Evolutionary conservation across 495 filamentous ascomycete species (phyloP).

Genomic region (Pseudoneurospora amorphoporcata): DNA sequence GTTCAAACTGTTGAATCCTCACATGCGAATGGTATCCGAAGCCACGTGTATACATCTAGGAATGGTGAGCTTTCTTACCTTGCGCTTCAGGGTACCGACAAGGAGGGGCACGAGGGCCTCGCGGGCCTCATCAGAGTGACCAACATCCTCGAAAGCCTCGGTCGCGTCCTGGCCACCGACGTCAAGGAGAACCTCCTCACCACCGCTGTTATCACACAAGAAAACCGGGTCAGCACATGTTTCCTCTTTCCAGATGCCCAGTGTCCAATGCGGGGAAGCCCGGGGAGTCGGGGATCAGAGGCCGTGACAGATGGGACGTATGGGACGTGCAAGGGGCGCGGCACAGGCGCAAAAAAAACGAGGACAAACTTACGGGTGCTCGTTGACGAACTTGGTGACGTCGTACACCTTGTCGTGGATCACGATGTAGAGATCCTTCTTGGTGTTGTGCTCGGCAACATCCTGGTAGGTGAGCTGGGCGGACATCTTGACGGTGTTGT

Average conservation of each 20-base stretch:
- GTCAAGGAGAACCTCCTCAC: constrained; percentile 95
- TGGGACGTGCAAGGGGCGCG: background rate
- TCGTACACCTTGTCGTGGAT: constrained; percentile 98
- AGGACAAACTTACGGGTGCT: constrained; percentile 83
- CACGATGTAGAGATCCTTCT: constrained; percentile 91
- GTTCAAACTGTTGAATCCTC: background rate
- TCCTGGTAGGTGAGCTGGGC: constrained; percentile 73
- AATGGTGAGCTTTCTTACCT: constrained; percentile 44
- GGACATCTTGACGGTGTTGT: constrained; percentile 46
- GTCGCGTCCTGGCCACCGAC: constrained; percentile 94
- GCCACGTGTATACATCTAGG: background rate
- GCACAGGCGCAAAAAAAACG: background rate
- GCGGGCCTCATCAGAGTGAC: constrained; percentile 96
- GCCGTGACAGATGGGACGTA: background rate
- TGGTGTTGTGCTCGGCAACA: constrained; percentile 76
- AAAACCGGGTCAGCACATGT: constrained; percentile 7
- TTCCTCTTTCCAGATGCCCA: constrained; percentile 1
- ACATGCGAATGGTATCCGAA: background rate
- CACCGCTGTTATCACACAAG: constrained; percentile 52
- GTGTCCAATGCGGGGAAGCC: background rate
- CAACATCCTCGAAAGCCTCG: constrained; percentile 98
- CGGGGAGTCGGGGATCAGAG: background rate
- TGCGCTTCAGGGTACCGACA: constrained; percentile 74
- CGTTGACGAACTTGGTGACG: constrained; percentile 77
- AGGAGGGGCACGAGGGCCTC: constrained; percentile 77